Evolutionary conservation across 192 early-diverging fungal species (phyloP), one percentile per base, ranked within the genome.

Genomic region (Coemansia sp.): DNA sequence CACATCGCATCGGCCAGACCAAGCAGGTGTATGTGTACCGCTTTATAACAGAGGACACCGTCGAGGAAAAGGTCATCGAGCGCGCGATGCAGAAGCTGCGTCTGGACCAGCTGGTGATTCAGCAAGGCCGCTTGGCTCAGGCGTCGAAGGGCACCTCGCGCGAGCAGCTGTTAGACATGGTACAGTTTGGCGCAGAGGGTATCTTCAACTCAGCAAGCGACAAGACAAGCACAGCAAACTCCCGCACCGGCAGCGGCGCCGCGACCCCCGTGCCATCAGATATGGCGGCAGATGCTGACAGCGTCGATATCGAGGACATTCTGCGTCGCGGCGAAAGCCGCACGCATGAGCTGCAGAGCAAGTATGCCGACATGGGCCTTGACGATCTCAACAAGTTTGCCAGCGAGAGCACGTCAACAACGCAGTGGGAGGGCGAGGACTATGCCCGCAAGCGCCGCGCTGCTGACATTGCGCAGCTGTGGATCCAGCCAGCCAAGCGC

Each of bases 1-100:
- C 97, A 7, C 97, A 99, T 84, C 93, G 97, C 75, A 99, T 99
- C 57, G 97, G 97, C 5, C 97, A 99, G 71, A 99, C 90, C 34
- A 98, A 98, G 77, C 96, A 99, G 75, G 97, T 99, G 31, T 85
- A 92, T 58, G 94, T 99, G 16, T 99, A 93, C 75, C 83, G 97
- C 48, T 95, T 99, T 63, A 94, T 99, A 20, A 94, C 96, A 34
- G 95, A 98, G 87, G 94, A 96, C 68, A 90, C 94, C 11, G 92
- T 99, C 69, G 97, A 99, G 79, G 97, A 99, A 73, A 97, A 96
- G 77, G 93, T 99, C 1, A 77, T 99, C 42, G 96, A 99, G 75
- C 83, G 91, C 56, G 97, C 97, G n/a, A 93, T 95, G 22, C 95
- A 97, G 76, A 98, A 99, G 76, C 83, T 98, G 52, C 85, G 94